Percentiles rank a stretch among this genome's conserved stretches.
Conservation (phyloP, 352 stramenopile genomes). For the Phytophthora capsici region DNA sequence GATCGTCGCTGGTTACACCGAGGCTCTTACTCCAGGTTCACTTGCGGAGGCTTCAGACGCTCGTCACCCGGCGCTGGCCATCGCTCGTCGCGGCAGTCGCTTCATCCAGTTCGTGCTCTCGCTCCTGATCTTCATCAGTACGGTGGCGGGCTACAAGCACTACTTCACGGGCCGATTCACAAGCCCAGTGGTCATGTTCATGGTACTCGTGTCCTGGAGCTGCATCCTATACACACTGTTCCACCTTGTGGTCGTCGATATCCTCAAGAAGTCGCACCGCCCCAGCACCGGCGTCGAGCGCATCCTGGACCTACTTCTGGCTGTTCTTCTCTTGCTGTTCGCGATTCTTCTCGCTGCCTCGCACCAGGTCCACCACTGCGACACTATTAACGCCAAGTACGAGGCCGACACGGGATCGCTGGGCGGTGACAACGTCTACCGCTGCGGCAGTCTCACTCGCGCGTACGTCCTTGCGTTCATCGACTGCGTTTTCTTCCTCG, state of each 20-base stretch:
- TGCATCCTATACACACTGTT: constrained; percentile 56
- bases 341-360: constrained; percentile 47
- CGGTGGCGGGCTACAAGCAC: constrained; percentile 37
- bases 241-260: constrained; percentile 47
- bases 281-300: constrained; percentile 40
- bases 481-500: constrained; percentile 41
- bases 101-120: constrained; percentile 39
- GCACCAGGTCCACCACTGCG: constrained; percentile 42
- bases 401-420: constrained; percentile 25
- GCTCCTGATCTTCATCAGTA: constrained; percentile 35
- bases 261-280: constrained; percentile 46
- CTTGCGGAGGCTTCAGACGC: constrained; percentile 24
- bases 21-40: constrained; percentile 11
- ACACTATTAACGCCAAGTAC: constrained; percentile 43
- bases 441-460: constrained; percentile 47
- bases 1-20: constrained; percentile 11
- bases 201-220: constrained; percentile 51
- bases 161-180: constrained; percentile 52
- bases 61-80: constrained; percentile 22
- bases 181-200: constrained; percentile 46
- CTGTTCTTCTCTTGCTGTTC: constrained; percentile 41
- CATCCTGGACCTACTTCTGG: constrained; percentile 41
- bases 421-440: constrained; percentile 39
- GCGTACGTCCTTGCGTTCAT: constrained; percentile 48
- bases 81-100: constrained; percentile 25